Percentiles rank a stretch among this genome's conserved stretches.
Conservation (phyloP, 2,329 filamentous ascomycete species). For the Aspergillus sclerotialis region DNA sequence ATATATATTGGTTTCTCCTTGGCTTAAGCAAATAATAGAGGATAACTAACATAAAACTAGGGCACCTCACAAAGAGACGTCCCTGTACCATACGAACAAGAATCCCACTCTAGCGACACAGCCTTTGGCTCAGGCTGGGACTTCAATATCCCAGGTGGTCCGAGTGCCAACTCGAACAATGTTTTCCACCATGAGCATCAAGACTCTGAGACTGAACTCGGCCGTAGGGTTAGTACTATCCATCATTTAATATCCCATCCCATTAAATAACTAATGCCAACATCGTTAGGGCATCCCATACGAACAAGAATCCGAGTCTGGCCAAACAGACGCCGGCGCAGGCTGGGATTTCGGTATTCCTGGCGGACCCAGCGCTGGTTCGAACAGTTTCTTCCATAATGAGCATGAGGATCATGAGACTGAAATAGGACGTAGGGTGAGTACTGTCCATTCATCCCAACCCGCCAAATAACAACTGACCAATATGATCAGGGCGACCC, state of each 20-base stretch:
- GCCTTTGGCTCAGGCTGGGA: constrained; percentile 1
- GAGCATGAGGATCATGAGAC: too few species aligned
- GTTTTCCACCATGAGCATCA: too few species aligned
- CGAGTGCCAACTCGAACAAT: too few species aligned
- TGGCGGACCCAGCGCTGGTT: too few species aligned
- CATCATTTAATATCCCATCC: not conserved
- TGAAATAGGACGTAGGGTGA: too few species aligned
- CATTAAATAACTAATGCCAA: not conserved
- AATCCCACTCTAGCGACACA: not conserved
- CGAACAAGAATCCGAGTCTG: constrained; percentile 2
- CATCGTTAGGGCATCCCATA: too few species aligned
- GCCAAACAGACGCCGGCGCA: constrained; percentile 1
- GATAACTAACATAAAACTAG: constrained; percentile 4
- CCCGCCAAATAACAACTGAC: not conserved
- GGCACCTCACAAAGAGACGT: constrained; percentile 1
- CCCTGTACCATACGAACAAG: constrained; percentile 1
- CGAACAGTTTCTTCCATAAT: too few species aligned
- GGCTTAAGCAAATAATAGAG: constrained; percentile 5
- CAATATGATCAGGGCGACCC: too few species aligned
- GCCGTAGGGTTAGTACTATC: too few species aligned
- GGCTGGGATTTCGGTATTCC: not conserved
- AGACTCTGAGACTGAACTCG: too few species aligned
- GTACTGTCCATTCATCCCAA: not conserved
- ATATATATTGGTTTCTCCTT: too few species aligned
- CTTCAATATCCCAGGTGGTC: too few species aligned